These are phyloP conservation scores for Candida sp. DNA, from an alignment of 1,139 yeast genomes.

Conservation along the genomic window DNA sequence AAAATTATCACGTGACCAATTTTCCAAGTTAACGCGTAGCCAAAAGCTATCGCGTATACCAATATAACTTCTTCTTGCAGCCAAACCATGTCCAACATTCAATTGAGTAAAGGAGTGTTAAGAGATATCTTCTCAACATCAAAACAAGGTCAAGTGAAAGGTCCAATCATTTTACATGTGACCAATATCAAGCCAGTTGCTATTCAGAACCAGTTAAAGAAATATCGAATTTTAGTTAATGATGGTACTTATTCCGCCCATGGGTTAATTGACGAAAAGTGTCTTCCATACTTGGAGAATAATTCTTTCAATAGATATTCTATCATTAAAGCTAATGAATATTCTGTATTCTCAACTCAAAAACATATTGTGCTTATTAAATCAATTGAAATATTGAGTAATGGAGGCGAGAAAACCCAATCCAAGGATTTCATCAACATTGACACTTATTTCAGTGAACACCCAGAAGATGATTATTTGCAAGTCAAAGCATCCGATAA, in stretches of 20 bases:
- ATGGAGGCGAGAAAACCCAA: slow-evolving; percentile 34
- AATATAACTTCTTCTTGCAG: not conserved
- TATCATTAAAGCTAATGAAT: slow-evolving; percentile 35
- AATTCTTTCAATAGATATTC: slow-evolving; percentile 37
- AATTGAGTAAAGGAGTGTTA: slow-evolving; percentile 22
- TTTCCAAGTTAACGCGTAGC: no score
- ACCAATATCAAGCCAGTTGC: slow-evolving; percentile 42
- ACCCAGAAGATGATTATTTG: slow-evolving; percentile 50
- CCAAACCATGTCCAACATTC: slow-evolving; percentile 5
- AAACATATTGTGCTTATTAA: slow-evolving; percentile 56
- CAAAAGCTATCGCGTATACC: no score
- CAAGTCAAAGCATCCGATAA: slow-evolving; percentile 16
- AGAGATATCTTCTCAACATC: slow-evolving; percentile 22
- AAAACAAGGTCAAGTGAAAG: slow-evolving; percentile 18
- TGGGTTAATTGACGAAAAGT: slow-evolving; percentile 61
- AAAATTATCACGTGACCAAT: no score
- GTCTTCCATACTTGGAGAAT: slow-evolving; percentile 48
- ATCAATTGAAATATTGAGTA: slow-evolving; percentile 44
- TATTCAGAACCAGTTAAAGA: slow-evolving; percentile 39
- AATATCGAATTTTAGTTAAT: slow-evolving; percentile 55
- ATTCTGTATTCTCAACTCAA: slow-evolving; percentile 44
- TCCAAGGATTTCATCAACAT: slow-evolving; percentile 38
- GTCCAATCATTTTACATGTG: slow-evolving; percentile 45
- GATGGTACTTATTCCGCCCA: slow-evolving; percentile 66
- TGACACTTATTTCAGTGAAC: slow-evolving; percentile 51